Base-by-base conservation (phyloP, 148 eudicot species). In the Camellia lanceoleosa region DNA sequence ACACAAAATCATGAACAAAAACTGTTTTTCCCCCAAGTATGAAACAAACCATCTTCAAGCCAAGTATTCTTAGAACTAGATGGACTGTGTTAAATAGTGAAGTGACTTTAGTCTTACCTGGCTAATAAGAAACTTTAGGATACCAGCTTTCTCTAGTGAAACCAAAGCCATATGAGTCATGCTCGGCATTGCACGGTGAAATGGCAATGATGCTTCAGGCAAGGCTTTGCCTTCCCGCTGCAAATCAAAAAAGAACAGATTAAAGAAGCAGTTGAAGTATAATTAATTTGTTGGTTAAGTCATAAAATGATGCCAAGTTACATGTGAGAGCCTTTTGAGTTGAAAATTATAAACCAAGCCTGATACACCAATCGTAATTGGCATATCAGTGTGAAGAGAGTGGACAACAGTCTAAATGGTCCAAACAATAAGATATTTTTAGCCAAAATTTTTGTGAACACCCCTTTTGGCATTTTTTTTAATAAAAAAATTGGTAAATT, bases 101-200 rank as follows among this genome's bases (percentile, higher is more conserved):
- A 68, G 75, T 38, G 18, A 64, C 55, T 15, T 23, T 63, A 5
- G 16, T 3, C 1, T 20, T 56, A 91, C 99, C 97, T 96, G 99
- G 84, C 97, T 96, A 30, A 96, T 96, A 80, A 96, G 88, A 80
- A 92, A 96, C 90, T 93, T 93, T 74, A 96, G 88, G 74, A 96
- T 83, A 75, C 89, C 88, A 80, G 98, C 99, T 82, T 84, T 91
- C 82, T 93, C 95, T 74, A 96, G 87, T 82, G 83, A 94, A 87
- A 93, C 97, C 86, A 96, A 83, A 80, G 99, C 98, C 98, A 96
- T 96, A 78, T 96, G 99, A 52, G 99, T 96, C 78, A 79, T 84
- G 86, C 99, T 86, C 47, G 99, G 99, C 86, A 87, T 88, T 73
- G 99, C 99, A 65, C 97, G 92, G 85, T 92, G 92, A 86, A 96